Evolutionary conservation across 2,329 filamentous ascomycete species (phyloP).

Genomic region (Penicillium sp.): DNA sequence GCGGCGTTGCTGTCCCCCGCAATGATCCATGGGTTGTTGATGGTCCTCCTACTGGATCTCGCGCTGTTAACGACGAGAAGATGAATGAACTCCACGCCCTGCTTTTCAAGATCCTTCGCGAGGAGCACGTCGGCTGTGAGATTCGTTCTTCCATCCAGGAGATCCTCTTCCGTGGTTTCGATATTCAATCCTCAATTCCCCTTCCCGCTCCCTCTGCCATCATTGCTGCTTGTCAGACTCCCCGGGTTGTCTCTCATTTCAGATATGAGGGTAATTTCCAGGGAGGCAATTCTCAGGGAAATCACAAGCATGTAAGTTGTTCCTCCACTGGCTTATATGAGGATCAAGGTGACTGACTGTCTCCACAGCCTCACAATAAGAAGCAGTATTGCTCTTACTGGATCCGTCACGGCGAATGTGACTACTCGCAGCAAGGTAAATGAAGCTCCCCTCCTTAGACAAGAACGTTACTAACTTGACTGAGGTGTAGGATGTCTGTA

Average conservation of each 20-base stretch:
- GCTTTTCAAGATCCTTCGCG: constrained; percentile 21
- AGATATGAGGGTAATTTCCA: background rate
- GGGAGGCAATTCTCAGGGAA: background rate
- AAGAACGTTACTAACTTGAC: background rate
- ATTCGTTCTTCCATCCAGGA: constrained; percentile 23
- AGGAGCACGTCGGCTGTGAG: constrained; percentile 18
- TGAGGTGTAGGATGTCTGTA: constrained; percentile 66
- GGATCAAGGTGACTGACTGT: background rate
- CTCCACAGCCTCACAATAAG: constrained; percentile 31
- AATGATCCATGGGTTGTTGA: constrained; percentile 38
- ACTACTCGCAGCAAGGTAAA: constrained; percentile 71
- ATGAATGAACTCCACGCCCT: constrained; percentile 17
- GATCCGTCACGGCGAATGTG: constrained; percentile 81
- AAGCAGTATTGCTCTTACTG: constrained; percentile 88
- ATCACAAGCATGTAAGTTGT: constrained; percentile 1
- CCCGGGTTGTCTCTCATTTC: background rate
- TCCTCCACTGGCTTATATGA: background rate
- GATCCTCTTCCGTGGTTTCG: constrained; percentile 7
- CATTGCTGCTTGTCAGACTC: background rate
- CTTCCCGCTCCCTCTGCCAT: background rate
- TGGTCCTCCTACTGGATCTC: constrained; percentile 4
- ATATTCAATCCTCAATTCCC: background rate
- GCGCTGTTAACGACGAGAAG: constrained; percentile 2
- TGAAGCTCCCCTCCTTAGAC: background rate
- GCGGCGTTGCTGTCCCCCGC: constrained; percentile 36